phyloP scores from a whole-genome alignment of 306 rosid species.

The Quillaja saponaria region DNA sequence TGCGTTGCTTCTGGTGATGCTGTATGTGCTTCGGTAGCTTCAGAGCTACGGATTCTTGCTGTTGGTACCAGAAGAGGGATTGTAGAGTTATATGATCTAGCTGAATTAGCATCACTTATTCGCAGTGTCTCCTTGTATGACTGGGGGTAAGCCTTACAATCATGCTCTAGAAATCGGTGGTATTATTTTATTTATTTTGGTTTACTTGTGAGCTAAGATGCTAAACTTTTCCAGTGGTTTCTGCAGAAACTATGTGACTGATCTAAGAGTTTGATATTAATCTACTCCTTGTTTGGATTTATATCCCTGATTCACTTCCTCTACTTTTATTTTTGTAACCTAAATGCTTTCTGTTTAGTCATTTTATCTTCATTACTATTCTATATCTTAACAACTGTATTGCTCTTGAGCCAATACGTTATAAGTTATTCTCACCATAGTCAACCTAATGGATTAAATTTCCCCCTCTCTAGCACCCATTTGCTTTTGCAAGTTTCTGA shows the following conservation, averaged over 20 bases:
- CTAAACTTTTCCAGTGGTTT: slow-evolving; percentile 14
- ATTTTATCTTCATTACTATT: slow-evolving; percentile 4
- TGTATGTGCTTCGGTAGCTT: slow-evolving; percentile 78
- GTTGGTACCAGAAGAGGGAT: slow-evolving; percentile 92
- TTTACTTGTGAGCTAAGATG: slow-evolving; percentile 24
- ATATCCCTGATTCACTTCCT: not conserved
- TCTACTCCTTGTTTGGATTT: not conserved
- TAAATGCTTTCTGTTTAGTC: slow-evolving; percentile 6
- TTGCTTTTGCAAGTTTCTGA: slow-evolving; percentile 14
- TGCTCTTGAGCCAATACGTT: not conserved
- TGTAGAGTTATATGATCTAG: slow-evolving; percentile 86
- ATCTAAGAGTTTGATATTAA: not conserved
- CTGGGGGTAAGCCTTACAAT: slow-evolving; percentile 80
- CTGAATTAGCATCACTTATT: slow-evolving; percentile 67
- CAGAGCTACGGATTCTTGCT: slow-evolving; percentile 87
- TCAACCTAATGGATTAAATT: slow-evolving; percentile 22
- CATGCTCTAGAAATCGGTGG: slow-evolving; percentile 15
- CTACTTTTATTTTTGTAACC: slow-evolving; percentile 12
- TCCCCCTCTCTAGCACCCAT: slow-evolving; percentile 8
- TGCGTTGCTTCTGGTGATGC: slow-evolving; percentile 74
- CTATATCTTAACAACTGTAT: slow-evolving; percentile 1
- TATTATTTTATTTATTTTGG: slow-evolving; percentile 20
- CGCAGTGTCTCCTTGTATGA: slow-evolving; percentile 81
- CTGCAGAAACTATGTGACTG: not conserved
- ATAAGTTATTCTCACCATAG: slow-evolving; percentile 6